A percentile compares a stretch with the other conserved stretches of the same genome.
Conservation (phyloP, 2,329 filamentous ascomycete species). For the Phoma sp. region DNA sequence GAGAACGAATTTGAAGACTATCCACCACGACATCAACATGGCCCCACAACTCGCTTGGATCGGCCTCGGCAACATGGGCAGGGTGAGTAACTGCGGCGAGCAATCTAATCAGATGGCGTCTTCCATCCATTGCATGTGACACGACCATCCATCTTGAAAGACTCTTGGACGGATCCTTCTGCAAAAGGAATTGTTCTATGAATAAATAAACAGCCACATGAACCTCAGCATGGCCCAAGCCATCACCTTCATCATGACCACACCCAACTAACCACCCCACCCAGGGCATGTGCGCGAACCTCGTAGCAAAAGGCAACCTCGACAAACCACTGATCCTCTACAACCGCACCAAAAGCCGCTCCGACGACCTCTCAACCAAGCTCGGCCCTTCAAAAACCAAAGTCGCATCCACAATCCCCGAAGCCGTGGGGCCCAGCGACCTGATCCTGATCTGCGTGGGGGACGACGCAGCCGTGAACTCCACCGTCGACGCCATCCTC, state of each 20-base stretch:
- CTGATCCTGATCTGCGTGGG: conserved; percentile 83
- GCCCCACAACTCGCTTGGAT: conserved; percentile 72
- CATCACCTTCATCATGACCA: neutral
- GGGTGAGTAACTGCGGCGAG: conserved; percentile 57
- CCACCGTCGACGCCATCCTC: conserved; percentile 65
- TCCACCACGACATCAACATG: conserved; percentile 36
- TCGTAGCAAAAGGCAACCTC: conserved; percentile 77
- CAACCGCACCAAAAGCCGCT: conserved; percentile 75
- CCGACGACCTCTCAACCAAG: conserved; percentile 66
- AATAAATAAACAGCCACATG: too few species aligned
- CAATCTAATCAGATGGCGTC: conserved; percentile 4
- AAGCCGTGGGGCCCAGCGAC: conserved; percentile 71
- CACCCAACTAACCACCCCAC: conserved; percentile 4
- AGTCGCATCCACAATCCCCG: conserved; percentile 68
- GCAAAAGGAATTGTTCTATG: too few species aligned
- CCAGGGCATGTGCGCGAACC: conserved; percentile 61
- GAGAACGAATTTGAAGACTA: neutral
- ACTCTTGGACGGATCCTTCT: too few species aligned
- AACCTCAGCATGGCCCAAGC: too few species aligned
- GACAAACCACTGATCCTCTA: conserved; percentile 75
- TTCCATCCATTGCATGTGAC: neutral
- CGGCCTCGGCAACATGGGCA: conserved; percentile 87
- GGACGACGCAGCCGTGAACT: conserved; percentile 75
- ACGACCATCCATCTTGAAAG: neutral
- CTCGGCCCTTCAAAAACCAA: conserved; percentile 68